phyloP scores from a whole-genome alignment of 2,329 filamentous ascomycete species.

The Rhynchosporium agropyri region DNA sequence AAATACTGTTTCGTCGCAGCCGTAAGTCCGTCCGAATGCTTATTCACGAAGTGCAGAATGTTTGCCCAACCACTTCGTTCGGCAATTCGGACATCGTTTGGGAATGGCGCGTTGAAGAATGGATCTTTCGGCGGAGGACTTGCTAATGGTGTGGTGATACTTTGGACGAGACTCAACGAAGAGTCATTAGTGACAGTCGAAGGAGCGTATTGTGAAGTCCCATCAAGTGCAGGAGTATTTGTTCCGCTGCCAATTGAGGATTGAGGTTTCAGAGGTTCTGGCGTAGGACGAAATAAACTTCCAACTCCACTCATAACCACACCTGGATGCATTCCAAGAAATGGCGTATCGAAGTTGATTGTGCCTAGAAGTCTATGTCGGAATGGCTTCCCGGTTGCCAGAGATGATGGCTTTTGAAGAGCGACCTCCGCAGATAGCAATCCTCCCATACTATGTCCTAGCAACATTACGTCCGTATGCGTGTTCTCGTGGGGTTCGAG shows the following conservation, averaged over 20 bases:
- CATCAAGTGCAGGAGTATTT: constrained; percentile 29
- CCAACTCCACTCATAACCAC: constrained; percentile 80
- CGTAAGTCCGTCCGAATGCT: constrained; percentile 71
- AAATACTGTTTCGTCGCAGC: constrained; percentile 74
- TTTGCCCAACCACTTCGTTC: constrained; percentile 70
- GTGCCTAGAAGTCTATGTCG: constrained; percentile 79
- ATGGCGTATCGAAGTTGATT: constrained; percentile 82
- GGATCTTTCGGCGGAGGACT: constrained; percentile 50
- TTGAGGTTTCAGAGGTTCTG: constrained; percentile 41
- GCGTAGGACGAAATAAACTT: constrained; percentile 67
- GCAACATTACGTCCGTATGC: constrained; percentile 76
- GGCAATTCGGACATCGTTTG: constrained; percentile 71
- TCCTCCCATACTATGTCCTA: constrained; percentile 91
- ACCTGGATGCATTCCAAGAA: constrained; percentile 85
- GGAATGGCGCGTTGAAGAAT: constrained; percentile 74
- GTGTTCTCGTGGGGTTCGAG: constrained; percentile 73
- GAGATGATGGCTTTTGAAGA: constrained; percentile 51
- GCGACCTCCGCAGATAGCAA: constrained; percentile 79
- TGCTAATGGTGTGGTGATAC: constrained; percentile 34
- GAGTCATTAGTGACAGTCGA: constrained; percentile 28
- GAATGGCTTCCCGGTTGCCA: constrained; percentile 47
- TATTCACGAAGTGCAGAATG: constrained; percentile 76
- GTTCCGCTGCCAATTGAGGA: constrained; percentile 24
- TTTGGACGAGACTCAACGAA: constrained; percentile 33
- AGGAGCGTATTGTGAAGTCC: constrained; percentile 29